Base-by-base conservation (phyloP, 2,329 filamentous ascomycete species). In the Rasamsonia emersonii region DNA sequence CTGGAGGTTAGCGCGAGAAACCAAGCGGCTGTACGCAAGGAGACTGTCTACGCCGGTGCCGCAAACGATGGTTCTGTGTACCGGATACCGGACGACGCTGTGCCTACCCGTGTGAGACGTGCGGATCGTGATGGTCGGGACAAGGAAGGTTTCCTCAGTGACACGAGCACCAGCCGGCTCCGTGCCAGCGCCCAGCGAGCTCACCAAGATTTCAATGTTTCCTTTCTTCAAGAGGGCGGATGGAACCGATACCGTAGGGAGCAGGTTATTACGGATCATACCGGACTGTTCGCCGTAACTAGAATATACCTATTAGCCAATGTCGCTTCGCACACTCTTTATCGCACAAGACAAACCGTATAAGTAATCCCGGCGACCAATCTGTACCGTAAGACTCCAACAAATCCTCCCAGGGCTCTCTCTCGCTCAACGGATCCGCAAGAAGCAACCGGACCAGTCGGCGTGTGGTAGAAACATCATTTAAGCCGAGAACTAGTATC, bases 1-100 rank as follows among this genome's bases (percentile, higher is more conserved):
- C 28, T 50, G 50, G 11, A 54, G 33, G 32, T 53, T 46, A 9
- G 56, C 46, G 13, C 50, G 47, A 14, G 45, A 46, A 24, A 58
- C 40, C 26, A 60, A 36, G 9, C 45, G 47, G 26, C 52, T 49
- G 24, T 57, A 61, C 9, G 54, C 44, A 19, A 63, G 47, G 1
- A 81, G 75, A 5, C 82, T 85, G 32, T 73, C 63, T 2, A 93
- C 61, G 0, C 85, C 86, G 29, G 83, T 71, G 0, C 77, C 78
- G 6, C 93, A 71, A 7, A 95, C 47, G 10, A 95, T 59, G 1
- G 80, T 76, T 51, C 79, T 83, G 52, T 96, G 89, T 1, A 95
- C 86, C 0, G 89, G 88, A 26, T 85, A 86, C 5, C 77, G 75
- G 24, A 91, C 68, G 10, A 77, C 71, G 9, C 77, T 77, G 35